Percentiles rank a stretch among this genome's conserved stretches.
Conservation (phyloP, 2,329 filamentous ascomycete genomes). For the Juglanconis juglandina region DNA sequence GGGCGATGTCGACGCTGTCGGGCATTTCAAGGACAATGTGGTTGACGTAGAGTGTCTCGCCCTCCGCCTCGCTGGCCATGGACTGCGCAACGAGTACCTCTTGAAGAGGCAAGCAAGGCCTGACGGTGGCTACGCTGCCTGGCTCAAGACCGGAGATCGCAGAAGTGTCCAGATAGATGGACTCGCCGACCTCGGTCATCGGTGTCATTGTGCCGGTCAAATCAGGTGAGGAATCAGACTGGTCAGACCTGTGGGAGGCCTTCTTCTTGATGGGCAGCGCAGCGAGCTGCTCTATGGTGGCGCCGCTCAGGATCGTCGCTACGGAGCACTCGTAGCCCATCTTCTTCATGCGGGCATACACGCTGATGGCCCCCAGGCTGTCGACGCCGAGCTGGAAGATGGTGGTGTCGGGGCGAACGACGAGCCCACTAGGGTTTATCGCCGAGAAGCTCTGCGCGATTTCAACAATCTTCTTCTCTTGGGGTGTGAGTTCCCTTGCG, state of each 20-base stretch:
- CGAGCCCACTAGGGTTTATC: conserved; percentile 4
- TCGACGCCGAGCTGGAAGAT: conserved; percentile 36
- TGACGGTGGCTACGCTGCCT: conserved; percentile 12
- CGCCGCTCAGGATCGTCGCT: conserved; percentile 32
- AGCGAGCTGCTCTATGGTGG: conserved; percentile 31
- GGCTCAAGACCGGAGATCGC: conserved; percentile 9
- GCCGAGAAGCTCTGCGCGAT: background rate
- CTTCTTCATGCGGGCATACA: conserved; percentile 31
- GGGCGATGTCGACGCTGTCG: conserved; percentile 17
- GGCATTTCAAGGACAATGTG: conserved; percentile 29
- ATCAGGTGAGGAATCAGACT: background rate
- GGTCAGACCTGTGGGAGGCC: background rate
- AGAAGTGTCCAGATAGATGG: too few relatives aligned
- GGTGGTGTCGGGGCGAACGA: conserved; percentile 14
- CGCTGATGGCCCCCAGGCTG: conserved; percentile 33
- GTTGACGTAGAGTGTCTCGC: conserved; percentile 30
- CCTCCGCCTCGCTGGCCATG: conserved; percentile 24
- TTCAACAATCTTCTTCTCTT: conserved; percentile 2
- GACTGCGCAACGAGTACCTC: conserved; percentile 33
- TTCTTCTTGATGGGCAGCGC: background rate
- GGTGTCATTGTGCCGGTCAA: background rate
- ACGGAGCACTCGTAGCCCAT: conserved; percentile 32
- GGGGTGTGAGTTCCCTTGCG: too few relatives aligned
- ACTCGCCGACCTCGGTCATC: too few relatives aligned
- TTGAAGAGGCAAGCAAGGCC: conserved; percentile 21